Conservation (phyloP, 2,329 filamentous ascomycete species). For the Colletotrichum sp. region DNA sequence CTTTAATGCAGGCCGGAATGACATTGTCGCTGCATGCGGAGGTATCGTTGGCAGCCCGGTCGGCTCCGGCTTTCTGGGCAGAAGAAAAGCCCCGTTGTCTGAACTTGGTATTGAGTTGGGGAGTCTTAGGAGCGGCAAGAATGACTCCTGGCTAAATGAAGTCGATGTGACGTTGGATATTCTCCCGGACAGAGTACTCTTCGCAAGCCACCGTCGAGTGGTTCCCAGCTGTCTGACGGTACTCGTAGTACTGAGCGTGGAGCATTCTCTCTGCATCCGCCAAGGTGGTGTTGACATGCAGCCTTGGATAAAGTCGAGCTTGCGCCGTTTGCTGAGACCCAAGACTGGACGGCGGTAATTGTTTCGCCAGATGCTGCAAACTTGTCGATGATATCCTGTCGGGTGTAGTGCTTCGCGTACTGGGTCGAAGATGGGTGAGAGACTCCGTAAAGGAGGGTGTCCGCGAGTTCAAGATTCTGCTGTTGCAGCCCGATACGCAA, state of each 20-base stretch:
- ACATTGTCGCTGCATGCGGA: not conserved
- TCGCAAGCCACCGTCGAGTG: not conserved
- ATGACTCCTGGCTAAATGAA: not conserved
- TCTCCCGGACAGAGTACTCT: rapidly evolving
- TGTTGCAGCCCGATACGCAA: not conserved
- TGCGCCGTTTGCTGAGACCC: not conserved
- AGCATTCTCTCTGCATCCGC: not conserved
- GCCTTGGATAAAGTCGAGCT: not conserved
- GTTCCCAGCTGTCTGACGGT: not conserved
- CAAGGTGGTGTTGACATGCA: not conserved
- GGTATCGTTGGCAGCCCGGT: not conserved
- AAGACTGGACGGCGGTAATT: not conserved
- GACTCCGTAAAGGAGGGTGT: not conserved
- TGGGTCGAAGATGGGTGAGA: not conserved
- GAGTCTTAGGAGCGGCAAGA: not conserved
- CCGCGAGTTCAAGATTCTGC: not conserved
- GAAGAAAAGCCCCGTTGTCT: not conserved
- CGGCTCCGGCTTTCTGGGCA: not conserved
- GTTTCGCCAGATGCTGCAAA: not conserved
- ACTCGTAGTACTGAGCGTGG: not conserved
- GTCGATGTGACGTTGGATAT: not conserved
- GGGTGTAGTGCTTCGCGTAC: not conserved
- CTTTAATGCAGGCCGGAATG: not conserved
- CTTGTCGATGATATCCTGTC: rapidly evolving
- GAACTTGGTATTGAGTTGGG: not conserved